Evolutionary conservation across 2,329 filamentous ascomycete genomes (phyloP), one percentile per base, ranked within the genome.

Genomic region (Penicillium sp.): DNA sequence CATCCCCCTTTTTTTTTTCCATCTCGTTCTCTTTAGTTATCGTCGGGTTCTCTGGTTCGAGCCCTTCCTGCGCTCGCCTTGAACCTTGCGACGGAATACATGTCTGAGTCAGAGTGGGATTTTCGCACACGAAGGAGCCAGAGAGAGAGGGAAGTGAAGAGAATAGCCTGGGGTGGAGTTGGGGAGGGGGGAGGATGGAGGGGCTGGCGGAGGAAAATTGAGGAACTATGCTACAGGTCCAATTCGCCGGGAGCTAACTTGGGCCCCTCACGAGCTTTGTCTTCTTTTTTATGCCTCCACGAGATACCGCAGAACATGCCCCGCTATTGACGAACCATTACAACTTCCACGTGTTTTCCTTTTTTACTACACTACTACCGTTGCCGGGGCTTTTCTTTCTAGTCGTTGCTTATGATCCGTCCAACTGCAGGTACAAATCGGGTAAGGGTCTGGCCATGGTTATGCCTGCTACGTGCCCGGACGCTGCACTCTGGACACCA

Each of bases 251-350:
- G 64, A 55, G 63, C 58, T 22, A 53, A 55, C 53, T 12, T 41
- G 63, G 61, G 61, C 64, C 51, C 62, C 62, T 59, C 55, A 67
- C 59, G 61, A 67, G 59, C 63, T 65, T 60, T 57, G 37, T 31
- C 25, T 60, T 69, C 63, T 73, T 67, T 64, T 54, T 71, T 72
- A 52, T 52, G 49, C 67, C 60, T 59, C 69, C 67, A 71, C 67
- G 70, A 74, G 72, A 74, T 74, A 73, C 72, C 71, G 72, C 70
- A 70, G 68, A 69, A 70, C 69, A 71, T 68, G 67, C 68, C 67
- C 61, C 63, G 67, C 66, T 70, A 69, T 71, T 73, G 68, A 73
- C 69, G 71, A 73, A 72, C 64, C 61, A 66, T 67, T 61, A 60
- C 61, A 25, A 66, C 63, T 54, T 64, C 55, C 58, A 63, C 60